Conservation (phyloP, 768 basidiomycete species). For the Daedaleopsis sinensis region DNA sequence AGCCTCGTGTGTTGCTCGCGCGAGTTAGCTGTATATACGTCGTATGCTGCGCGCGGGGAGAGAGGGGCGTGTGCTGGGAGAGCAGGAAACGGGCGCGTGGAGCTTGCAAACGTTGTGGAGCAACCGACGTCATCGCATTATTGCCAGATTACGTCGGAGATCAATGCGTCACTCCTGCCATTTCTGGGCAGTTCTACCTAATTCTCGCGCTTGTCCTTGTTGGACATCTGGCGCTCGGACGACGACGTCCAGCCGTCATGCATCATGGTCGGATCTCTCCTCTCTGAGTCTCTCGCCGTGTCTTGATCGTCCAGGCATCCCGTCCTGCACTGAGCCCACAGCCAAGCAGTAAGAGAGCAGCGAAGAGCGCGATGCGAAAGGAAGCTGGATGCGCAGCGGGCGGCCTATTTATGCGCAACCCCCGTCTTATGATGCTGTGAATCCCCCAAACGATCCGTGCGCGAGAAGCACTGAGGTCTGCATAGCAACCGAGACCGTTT, state of each 20-base stretch:
- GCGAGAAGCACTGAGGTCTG: constrained; percentile 13
- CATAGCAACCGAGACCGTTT: constrained; percentile 19
- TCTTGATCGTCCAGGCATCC: neutral
- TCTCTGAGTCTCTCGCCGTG: neutral
- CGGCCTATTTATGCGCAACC: constrained; percentile 18
- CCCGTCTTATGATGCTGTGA: constrained; percentile 4
- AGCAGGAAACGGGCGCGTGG: constrained; percentile 5
- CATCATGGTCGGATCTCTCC: neutral
- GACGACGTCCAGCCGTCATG: neutral
- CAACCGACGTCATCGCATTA: constrained; percentile 19
- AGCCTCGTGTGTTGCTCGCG: neutral
- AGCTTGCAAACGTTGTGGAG: constrained; percentile 21
- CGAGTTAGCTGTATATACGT: neutral
- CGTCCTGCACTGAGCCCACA: neutral
- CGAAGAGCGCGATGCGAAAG: neutral
- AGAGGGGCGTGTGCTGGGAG: neutral
- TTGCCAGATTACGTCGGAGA: constrained; percentile 16
- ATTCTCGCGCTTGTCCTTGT: constrained; percentile 4
- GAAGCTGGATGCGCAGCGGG: constrained; percentile 3
- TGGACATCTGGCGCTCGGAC: neutral
- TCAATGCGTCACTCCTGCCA: constrained; percentile 9
- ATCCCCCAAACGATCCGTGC: constrained; percentile 12
- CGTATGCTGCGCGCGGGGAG: neutral
- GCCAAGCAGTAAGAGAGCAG: neutral
- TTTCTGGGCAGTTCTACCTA: neutral